Evolutionary conservation across 2,329 filamentous ascomycete species (phyloP), one percentile per base, ranked within the genome.

Genomic region (Aspergillus sp.): DNA sequence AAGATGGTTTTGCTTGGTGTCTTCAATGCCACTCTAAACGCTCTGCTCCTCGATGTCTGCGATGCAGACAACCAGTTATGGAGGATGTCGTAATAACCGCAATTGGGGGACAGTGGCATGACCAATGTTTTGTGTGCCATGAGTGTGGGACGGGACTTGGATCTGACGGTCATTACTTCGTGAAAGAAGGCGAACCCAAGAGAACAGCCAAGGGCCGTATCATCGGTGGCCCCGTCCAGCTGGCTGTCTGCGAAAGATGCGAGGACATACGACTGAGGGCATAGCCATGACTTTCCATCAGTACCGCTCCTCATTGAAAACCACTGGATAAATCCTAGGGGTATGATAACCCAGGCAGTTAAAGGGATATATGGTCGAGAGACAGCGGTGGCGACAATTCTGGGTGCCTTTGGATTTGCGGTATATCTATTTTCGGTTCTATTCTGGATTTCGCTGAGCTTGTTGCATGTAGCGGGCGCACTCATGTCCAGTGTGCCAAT

Each of bases 1-100:
- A 94, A 62, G 89, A 96, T 46, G 89, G 89, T 7, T 96, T 93
- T 59, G 91, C 91, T 4, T 98, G 91, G 88, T 98, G 91, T 61
- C 75, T 96, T 29, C 74, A 74, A 14, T 98, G 91, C 56, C 89
- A 96, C 65, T 93, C 88, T 10, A 84, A 86, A 53, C 78, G 91
- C 20, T 95, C 86, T 8, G 84, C 82, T 8, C 82, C 86, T 28
- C 93, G 93, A 61, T 98, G 91, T 61, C 75, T 76, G 47, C 85
- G 80, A 49, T 98, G 91, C 63, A 78, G 76, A 49, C 77, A 74
- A 50, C 82, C 86, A 6, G 86, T 96, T 33, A 78, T 91, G 32
- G 89, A 94, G 28, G 81, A 94, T 30, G 77, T 89, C 53, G 93
- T 95, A 37, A 78, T 98, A 13, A 80, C 82, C 53, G 91, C 91